Evolutionary conservation across 306 rosid species (phyloP), one percentile per base, ranked within the genome.

Genomic region (Acacia confusa): DNA sequence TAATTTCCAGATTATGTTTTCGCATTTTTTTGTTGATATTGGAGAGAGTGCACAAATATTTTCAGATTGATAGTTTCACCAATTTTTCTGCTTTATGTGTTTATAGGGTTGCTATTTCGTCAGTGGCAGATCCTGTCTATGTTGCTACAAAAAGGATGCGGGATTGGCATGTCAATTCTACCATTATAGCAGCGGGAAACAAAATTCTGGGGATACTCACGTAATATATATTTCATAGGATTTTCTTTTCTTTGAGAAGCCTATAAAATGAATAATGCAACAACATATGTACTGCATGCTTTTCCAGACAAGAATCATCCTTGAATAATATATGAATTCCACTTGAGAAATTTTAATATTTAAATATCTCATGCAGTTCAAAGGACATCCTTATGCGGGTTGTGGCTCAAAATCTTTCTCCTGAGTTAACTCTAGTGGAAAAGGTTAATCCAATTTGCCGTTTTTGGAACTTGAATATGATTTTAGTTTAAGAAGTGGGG

Each of bases 311-410:
- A 50, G 61, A 72, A 76, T 47, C 50, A 43, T 43, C 36, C 41
- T 72, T 82, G 27, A 73, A 52, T 27, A 72, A 28, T 50, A 52
- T 69, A n/a, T 79, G 16, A 76, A 74, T 30, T 79, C 74, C 74
- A 60, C 24, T 83, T 34, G 25, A 57, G 55, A 57, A 43, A 32
- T 30, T 73, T 61, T 81, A 67, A 76, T 71, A 57, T 74, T 43
- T 70, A 78, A 68, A 53, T 79, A 20, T 87, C 47, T 67, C 73
- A 72, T 88, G 89, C 91, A 95, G 99, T 53, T 93, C 99, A 66
- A 95, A 89, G 90, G 99, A 95, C 82, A 92, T 95, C 75, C 94
- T 95, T 71, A 86, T 95, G 99, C 93, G 99, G 78, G 93, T 93
- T 41, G 96, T 93, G 82, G 94, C 99, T 25, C 94, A 86, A 80